Percentiles rank a stretch among this genome's conserved stretches.
Conservation (phyloP, 1,284 basidiomycete species). For the Boletus sp. region DNA sequence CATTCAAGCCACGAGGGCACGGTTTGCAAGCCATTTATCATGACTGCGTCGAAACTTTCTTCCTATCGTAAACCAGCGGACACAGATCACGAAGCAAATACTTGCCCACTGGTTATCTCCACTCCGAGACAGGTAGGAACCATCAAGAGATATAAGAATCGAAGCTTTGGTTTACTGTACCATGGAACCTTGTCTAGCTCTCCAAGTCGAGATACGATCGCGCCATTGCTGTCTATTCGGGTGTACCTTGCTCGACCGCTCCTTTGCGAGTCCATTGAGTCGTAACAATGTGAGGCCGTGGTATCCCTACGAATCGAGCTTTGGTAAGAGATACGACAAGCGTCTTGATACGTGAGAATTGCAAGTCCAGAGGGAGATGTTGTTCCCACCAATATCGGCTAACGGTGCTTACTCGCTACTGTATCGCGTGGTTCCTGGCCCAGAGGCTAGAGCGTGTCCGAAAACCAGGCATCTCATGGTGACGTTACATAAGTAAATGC, state of each 20-base stretch:
- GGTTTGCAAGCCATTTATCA: slow-evolving; percentile 26
- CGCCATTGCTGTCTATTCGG: slow-evolving; percentile 30
- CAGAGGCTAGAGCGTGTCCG: too few relatives aligned
- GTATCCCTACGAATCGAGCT: not conserved
- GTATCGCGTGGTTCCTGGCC: too few relatives aligned
- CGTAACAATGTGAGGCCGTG: not conserved
- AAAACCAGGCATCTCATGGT: too few relatives aligned
- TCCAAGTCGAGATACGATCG: slow-evolving; percentile 48
- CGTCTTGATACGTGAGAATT: too few relatives aligned
- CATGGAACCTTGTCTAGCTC: slow-evolving; percentile 53
- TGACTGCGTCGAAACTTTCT: slow-evolving; percentile 22
- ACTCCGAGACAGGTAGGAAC: slow-evolving; percentile 63
- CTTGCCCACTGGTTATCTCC: slow-evolving; percentile 63
- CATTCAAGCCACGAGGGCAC: slow-evolving; percentile 30
- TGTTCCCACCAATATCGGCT: too few relatives aligned
- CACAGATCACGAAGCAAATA: slow-evolving; percentile 30
- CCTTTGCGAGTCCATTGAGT: not conserved
- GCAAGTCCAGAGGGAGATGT: too few relatives aligned
- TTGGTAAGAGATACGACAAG: too few relatives aligned
- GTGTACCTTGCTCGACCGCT: not conserved
- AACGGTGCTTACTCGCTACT: too few relatives aligned
- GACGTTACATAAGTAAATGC: too few relatives aligned
- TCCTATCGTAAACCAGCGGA: not conserved
- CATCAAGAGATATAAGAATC: slow-evolving; percentile 47
- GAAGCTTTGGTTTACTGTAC: slow-evolving; percentile 50